Evolutionary conservation across 805 yeast genomes (phyloP).

Genomic region (Candida vartiovaarae): DNA sequence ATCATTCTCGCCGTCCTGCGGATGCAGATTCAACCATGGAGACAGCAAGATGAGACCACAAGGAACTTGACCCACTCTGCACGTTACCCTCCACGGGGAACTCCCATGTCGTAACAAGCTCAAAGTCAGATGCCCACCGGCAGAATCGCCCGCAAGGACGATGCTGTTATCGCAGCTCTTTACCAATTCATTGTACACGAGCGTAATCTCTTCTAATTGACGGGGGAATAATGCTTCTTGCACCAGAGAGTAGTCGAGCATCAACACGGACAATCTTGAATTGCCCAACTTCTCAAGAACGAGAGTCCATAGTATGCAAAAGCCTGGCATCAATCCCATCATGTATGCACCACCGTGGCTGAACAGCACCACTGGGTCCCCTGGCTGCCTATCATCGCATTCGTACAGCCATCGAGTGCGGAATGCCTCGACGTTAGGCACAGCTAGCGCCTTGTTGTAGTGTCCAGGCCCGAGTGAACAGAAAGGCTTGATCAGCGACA

Average conservation of each 20-base stretch:
- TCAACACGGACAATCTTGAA: conserved; percentile 16
- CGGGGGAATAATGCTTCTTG: conserved; percentile 20
- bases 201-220: conserved; percentile 21
- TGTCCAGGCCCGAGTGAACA: not conserved
- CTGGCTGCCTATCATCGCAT: conserved; percentile 19
- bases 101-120: conserved; percentile 13
- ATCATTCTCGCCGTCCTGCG: conserved; percentile 2
- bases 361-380: conserved; percentile 14
- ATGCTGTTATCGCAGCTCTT: conserved; percentile 13
- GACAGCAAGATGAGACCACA: conserved; percentile 8
- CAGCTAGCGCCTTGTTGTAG: conserved; percentile 1
- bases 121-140: conserved; percentile 25
- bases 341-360: conserved; percentile 17
- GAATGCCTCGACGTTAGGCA: conserved; percentile 3
- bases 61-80: not conserved
- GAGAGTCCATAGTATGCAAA: conserved; percentile 3
- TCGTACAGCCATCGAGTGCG: conserved; percentile 17
- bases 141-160: conserved; percentile 26
- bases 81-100: conserved; percentile 1
- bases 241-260: conserved; percentile 25
- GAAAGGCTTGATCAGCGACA: too few species aligned
- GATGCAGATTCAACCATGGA: conserved; percentile 14
- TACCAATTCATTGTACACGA: conserved; percentile 14
- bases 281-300: conserved; percentile 3
- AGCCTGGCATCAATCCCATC: conserved; percentile 7